Percentiles rank a stretch among this genome's conserved stretches.
Conservation (phyloP, 1,139 yeast species). For the Kodamaea anthophila region DNA sequence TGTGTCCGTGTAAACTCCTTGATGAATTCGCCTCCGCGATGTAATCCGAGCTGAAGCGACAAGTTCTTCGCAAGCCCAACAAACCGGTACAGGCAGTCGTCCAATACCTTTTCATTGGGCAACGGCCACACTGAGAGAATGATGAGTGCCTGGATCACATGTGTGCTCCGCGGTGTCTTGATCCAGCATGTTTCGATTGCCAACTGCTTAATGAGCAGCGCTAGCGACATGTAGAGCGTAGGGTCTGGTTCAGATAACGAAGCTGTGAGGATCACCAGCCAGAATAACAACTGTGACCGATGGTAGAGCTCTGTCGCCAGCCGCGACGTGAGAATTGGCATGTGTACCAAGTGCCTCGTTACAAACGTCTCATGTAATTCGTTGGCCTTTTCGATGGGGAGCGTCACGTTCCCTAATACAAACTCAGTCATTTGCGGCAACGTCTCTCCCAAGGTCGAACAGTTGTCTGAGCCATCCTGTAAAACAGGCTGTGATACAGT, state of each 20-base stretch:
- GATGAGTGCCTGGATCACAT: constrained; percentile 81
- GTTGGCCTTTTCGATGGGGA: constrained; percentile 62
- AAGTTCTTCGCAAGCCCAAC: constrained; percentile 81
- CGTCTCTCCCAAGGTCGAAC: constrained; percentile 19
- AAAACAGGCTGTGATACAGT: constrained; percentile 13
- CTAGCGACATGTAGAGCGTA: constrained; percentile 65
- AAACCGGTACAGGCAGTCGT: constrained; percentile 86
- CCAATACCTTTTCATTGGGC: constrained; percentile 88
- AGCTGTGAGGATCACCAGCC: constrained; percentile 88
- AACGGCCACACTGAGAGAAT: constrained; percentile 87
- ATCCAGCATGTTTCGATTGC: constrained; percentile 95
- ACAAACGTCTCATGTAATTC: constrained; percentile 68
- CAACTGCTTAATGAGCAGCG: constrained; percentile 74
- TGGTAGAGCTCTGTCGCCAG: constrained; percentile 74
- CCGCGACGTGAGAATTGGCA: constrained; percentile 71
- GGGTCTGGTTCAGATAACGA: constrained; percentile 87
- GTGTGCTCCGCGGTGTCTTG: constrained; percentile 88
- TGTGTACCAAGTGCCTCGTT: constrained; percentile 60
- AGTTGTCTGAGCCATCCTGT: constrained; percentile 22
- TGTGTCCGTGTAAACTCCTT: constrained; percentile 89
- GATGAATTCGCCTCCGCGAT: constrained; percentile 81
- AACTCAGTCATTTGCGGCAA: constrained; percentile 44
- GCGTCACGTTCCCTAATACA: constrained; percentile 64
- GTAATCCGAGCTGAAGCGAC: constrained; percentile 86
- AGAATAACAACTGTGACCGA: constrained; percentile 78